Evolutionary conservation across 331 rosid genomes (phyloP).

Genomic region (Acacia pycnantha): DNA sequence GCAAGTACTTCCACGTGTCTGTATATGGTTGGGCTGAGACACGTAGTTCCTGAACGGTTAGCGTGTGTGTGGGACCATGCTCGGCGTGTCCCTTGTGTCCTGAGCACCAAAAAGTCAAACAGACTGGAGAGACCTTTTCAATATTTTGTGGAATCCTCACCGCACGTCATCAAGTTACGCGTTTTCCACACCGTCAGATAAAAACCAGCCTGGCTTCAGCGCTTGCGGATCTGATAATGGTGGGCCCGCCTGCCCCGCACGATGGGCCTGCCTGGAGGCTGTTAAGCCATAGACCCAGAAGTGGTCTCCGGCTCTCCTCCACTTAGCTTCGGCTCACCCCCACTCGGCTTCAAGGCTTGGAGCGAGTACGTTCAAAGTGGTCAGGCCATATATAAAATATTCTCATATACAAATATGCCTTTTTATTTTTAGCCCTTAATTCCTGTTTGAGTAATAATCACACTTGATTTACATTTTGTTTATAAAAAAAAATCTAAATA

Average conservation of each 20-base stretch:
- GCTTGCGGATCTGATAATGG: not conserved
- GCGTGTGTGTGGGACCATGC: not conserved
- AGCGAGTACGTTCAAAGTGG: not conserved
- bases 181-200: not conserved
- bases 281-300: not conserved
- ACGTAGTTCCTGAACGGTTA: not conserved
- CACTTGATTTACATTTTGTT: not conserved
- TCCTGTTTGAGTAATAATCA: not conserved
- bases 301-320: not conserved
- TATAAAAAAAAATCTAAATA: no score
- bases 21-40: not conserved
- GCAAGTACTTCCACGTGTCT: not conserved
- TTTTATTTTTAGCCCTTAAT: not conserved
- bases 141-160: not conserved
- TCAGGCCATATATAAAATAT: not conserved
- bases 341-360: not conserved
- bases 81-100: not conserved
- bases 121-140: not conserved
- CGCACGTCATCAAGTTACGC: not conserved
- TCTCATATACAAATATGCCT: not conserved
- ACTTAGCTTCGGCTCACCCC: not conserved
- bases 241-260: not conserved
- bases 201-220: not conserved
- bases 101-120: not conserved
- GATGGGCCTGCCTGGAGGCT: not conserved